Percentiles rank a stretch among this genome's conserved stretches.
Conservation (phyloP, 2,329 filamentous ascomycete genomes). For the Sclerotinia nivalis region DNA sequence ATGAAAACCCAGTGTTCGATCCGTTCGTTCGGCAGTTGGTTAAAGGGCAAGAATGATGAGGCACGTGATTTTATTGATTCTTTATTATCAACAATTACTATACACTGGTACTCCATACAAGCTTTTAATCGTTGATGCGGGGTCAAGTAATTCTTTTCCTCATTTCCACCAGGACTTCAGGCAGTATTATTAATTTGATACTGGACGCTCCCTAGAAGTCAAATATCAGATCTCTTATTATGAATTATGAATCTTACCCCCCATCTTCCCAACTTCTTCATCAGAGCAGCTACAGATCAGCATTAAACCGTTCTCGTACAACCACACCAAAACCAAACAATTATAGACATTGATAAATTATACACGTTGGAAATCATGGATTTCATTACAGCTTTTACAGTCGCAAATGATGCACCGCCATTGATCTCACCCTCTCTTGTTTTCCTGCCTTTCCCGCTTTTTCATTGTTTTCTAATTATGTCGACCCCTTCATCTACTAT, state of each 20-base stretch:
- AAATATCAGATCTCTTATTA: not conserved
- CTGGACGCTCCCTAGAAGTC: not conserved
- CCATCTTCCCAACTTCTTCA: not conserved
- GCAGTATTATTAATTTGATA: not conserved
- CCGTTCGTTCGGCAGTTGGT: too few species aligned
- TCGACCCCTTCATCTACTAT: not conserved
- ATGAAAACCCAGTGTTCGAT: not conserved
- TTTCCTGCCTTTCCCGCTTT: not conserved
- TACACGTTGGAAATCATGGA: not conserved
- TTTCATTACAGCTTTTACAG: not conserved
- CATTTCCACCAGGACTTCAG: not conserved
- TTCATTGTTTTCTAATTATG: not conserved
- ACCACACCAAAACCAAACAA: not conserved
- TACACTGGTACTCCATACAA: too few species aligned
- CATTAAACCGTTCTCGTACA: not conserved
- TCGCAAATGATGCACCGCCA: not conserved
- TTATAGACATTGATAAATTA: not conserved
- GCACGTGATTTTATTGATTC: not conserved
- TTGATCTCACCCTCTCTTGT: not conserved
- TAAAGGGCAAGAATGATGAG: too few species aligned
- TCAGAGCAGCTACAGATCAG: not conserved
- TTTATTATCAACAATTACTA: too few species aligned
- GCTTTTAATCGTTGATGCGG: too few species aligned
- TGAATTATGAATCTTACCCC: not conserved
- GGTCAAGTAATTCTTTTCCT: not conserved